phyloP scores from a whole-genome alignment of 108 stramenopile genomes.

The Cylindrotheca fusiformis region DNA sequence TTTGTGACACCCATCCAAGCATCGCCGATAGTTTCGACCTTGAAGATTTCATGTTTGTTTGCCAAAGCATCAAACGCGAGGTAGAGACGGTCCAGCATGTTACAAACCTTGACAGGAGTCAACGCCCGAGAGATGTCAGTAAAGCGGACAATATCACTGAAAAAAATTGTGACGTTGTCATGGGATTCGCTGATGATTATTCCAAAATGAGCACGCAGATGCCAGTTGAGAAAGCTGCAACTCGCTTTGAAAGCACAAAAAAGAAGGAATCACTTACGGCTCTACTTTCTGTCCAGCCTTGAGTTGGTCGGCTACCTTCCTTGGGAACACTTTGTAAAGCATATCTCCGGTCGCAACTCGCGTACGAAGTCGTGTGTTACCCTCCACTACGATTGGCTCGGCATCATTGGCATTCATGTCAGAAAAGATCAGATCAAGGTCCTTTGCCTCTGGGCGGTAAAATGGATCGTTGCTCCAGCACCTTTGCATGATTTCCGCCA shows the following conservation, averaged over 20 bases:
- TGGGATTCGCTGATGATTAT: constrained; percentile 16
- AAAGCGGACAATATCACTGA: constrained; percentile 48
- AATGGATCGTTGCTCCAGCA: constrained; percentile 17
- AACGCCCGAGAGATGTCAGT: constrained; percentile 17
- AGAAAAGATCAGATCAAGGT: constrained; percentile 5
- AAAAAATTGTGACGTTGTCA: constrained; percentile 16
- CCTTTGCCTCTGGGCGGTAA: constrained; percentile 16
- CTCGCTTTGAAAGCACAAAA: constrained; percentile 1
- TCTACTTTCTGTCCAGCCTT: constrained; percentile 47
- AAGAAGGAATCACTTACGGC: constrained; percentile 4
- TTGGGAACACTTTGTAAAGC: constrained; percentile 42
- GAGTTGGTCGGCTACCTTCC: constrained; percentile 44
- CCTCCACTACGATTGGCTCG: constrained; percentile 5
- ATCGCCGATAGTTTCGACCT: constrained; percentile 49
- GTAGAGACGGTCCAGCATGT: constrained; percentile 37
- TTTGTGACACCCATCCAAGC: constrained; percentile 38
- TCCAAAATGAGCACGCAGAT: too few species aligned
- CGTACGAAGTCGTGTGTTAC: neutral
- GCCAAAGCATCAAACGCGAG: constrained; percentile 26
- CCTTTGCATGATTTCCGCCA: constrained; percentile 19
- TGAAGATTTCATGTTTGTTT: constrained; percentile 32
- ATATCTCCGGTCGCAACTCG: neutral
- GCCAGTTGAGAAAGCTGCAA: too few species aligned
- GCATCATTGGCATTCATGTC: constrained; percentile 6
- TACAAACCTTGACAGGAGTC: constrained; percentile 26